A percentile compares a stretch with the other conserved stretches of the same genome.
phyloP scores from a whole-genome alignment of 164 flowering plant genomes.

The Stephania yunnanensis region DNA sequence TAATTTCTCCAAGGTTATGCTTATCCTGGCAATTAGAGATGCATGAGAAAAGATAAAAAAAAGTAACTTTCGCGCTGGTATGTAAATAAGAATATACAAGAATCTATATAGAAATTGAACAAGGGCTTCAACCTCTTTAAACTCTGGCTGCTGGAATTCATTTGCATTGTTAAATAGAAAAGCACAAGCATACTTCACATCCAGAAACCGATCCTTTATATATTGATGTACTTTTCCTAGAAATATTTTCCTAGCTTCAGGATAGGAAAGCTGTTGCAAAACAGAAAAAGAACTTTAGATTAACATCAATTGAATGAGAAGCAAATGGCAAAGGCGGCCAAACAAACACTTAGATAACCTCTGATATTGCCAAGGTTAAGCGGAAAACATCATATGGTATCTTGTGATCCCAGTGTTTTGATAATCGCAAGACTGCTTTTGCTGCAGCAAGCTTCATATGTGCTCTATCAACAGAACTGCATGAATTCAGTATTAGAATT shows the following conservation, averaged over 20 bases:
- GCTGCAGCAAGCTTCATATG: conserved; percentile 89
- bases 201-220: conserved; percentile 73
- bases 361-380: conserved; percentile 60
- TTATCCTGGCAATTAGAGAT: conserved; percentile 52
- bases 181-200: conserved; percentile 84
- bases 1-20: conserved; percentile 63
- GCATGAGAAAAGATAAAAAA: not conserved
- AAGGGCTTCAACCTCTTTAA: conserved; percentile 57
- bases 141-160: conserved; percentile 33
- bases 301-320: not conserved
- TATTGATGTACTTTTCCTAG: conserved; percentile 84
- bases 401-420: conserved; percentile 86
- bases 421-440: conserved; percentile 77
- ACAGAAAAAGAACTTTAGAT: conserved; percentile 1
- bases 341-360: conserved; percentile 37
- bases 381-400: conserved; percentile 78
- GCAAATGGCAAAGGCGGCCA: not conserved
- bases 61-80: not conserved
- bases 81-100: not conserved
- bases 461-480: conserved; percentile 82
- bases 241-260: conserved; percentile 61
- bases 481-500: conserved; percentile 14
- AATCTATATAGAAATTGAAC: not conserved
- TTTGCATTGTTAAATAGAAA: conserved; percentile 37
- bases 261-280: conserved; percentile 45